These are phyloP conservation scores for Sextonia rubra DNA, from an alignment of 164 flowering plant genomes.

Conservation along the genomic window DNA sequence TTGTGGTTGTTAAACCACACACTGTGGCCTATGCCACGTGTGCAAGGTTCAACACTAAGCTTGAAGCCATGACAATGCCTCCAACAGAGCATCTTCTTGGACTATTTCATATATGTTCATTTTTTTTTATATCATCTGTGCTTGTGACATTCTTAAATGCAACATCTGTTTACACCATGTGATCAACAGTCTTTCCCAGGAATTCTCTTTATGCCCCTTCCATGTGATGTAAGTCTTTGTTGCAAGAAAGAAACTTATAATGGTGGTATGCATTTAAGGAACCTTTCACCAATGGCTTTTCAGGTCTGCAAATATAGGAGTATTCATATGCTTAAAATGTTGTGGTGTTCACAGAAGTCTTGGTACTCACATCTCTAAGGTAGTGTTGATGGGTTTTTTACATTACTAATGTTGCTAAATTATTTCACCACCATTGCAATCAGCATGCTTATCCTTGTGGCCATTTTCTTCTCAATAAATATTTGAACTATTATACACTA, in stretches of 20 bases:
- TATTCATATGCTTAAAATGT: constrained; percentile 91
- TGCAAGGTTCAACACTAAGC: not conserved
- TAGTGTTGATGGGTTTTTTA: constrained; percentile 14
- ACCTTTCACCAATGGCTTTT: not conserved
- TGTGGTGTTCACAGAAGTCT: constrained; percentile 95
- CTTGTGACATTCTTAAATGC: not conserved
- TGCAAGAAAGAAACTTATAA: not conserved
- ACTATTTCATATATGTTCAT: too few relatives aligned
- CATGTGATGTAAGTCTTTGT: not conserved
- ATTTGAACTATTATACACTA: too few relatives aligned
- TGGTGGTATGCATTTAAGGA: too few relatives aligned
- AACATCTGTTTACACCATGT: too few relatives aligned
- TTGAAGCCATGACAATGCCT: not conserved
- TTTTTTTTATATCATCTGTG: not conserved
- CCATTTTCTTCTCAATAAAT: too few relatives aligned
- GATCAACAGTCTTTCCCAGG: not conserved
- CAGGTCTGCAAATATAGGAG: constrained; percentile 98
- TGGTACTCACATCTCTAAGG: constrained; percentile 92
- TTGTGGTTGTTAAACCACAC: too few relatives aligned
- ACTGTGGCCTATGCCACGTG: not conserved
- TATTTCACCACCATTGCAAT: not conserved
- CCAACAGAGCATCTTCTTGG: not conserved
- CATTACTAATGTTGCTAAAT: not conserved
- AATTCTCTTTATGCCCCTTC: not conserved
- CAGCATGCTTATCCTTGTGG: too few relatives aligned